Evolutionary conservation across 768 basidiomycete species (phyloP).

Genomic region (Pisolithus albus): DNA sequence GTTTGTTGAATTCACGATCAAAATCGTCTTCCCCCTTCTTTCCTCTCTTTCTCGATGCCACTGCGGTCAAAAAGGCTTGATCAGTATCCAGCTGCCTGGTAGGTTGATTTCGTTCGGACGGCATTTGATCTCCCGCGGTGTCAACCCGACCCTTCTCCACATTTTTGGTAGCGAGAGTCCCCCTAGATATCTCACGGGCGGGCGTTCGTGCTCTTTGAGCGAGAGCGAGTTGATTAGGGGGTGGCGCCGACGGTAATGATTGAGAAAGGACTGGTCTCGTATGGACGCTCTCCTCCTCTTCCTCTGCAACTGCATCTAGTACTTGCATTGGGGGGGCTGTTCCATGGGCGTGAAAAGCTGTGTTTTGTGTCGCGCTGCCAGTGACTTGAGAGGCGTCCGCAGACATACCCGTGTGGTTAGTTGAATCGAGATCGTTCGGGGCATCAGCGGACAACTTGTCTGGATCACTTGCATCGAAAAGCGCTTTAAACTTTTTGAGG

Average conservation of each 20-base stretch:
- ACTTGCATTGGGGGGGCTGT: conserved; percentile 3
- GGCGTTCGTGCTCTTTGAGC: not conserved
- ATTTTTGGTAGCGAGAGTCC: not conserved
- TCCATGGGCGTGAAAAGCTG: not conserved
- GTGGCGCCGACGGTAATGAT: not conserved
- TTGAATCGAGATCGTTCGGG: conserved; percentile 8
- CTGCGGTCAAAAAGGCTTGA: conserved; percentile 58
- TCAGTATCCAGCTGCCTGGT: conserved; percentile 45
- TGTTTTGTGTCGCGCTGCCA: conserved; percentile 25
- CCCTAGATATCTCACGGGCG: conserved; percentile 1
- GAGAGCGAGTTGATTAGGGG: not conserved
- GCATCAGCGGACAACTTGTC: conserved; percentile 30
- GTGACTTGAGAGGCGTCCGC: conserved; percentile 8
- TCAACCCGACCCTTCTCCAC: conserved; percentile 22
- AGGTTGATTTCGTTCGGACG: conserved; percentile 8
- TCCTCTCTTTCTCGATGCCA: conserved; percentile 65
- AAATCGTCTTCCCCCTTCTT: conserved; percentile 64
- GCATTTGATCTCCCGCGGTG: not conserved
- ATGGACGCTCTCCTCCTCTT: conserved; percentile 43
- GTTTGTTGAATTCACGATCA: conserved; percentile 73
- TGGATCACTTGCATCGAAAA: conserved; percentile 63
- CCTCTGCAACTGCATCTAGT: conserved; percentile 42
- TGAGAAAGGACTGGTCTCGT: conserved; percentile 1
- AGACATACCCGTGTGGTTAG: conserved; percentile 8
- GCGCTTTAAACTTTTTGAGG: conserved; percentile 61